Evolutionary conservation across 805 yeast species (phyloP), one percentile per base, ranked within the genome.

Genomic region (Yarrowia sp.): DNA sequence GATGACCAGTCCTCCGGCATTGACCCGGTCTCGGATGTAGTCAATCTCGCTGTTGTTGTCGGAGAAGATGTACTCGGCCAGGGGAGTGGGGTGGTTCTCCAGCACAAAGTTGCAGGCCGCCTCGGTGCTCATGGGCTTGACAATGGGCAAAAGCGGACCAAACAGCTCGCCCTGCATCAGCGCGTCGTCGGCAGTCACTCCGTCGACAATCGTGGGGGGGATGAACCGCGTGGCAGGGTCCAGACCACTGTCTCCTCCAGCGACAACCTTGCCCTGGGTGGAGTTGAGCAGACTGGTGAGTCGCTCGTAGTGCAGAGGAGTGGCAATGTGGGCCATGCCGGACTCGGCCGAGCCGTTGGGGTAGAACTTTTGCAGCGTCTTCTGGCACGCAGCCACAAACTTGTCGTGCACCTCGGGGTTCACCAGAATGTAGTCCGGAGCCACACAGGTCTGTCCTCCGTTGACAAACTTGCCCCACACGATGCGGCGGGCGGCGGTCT

Each of bases 381-480:
- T 73, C 63, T 81, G 72, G 65, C 85, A 74, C 4, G 77, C 80
- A 0, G 71, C 71, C 7, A 86, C 77, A 60, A 90, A 84, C 70
- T 83, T 79, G 33, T 80, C 84, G 72, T 87, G 85, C 24, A 87
- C 77, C 2, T 81, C 76, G 67, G 82, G 85, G 68, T 88, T 90
- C n/a, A 87, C 88, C 49, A 91, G 73, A 3, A 89, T 79, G 74
- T 92, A 93, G 78, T 94, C 98, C 8, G 93, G 89, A 9, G 97
- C 90, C 46, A 91, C 90, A 80, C 98, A 93, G 1, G 95, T 87
- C 79, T 93, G 98, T n/a, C 98, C 98, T 19, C 89, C 85, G 74
- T 92, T 94, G 38, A 85, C 78, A 74, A 88, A 88, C 71, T 88
- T 86, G 15, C 93, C 94, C 90, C 95, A 91, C 1, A 84, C 82